A percentile compares a stretch with the other conserved stretches of the same genome.
These are phyloP conservation scores for Boletus rex-veris DNA, from an alignment of 768 basidiomycete species.

Conservation along the genomic window DNA sequence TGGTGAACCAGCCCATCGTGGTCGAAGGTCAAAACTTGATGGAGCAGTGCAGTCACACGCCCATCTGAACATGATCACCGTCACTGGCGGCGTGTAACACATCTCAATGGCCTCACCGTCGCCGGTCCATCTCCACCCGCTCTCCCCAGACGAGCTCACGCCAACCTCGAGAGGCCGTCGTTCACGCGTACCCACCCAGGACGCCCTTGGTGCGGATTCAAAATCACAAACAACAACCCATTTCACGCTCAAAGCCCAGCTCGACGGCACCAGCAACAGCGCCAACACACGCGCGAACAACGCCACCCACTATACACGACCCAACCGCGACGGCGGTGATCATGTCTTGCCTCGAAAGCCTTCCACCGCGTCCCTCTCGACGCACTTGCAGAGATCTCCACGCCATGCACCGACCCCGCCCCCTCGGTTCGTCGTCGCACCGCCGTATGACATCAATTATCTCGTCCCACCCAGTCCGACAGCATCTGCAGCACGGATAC, in stretches of 20 bases:
- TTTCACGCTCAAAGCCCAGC: constrained; percentile 59
- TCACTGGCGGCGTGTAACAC: background rate
- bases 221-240: constrained; percentile 46
- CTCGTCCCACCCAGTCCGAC: constrained; percentile 38
- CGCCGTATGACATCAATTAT: constrained; percentile 30
- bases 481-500: constrained; percentile 12
- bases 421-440: constrained; percentile 41
- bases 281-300: background rate
- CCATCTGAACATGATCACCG: constrained; percentile 5
- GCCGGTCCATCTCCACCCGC: constrained; percentile 69
- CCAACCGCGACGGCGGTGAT: background rate
- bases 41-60: constrained; percentile 15
- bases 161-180: constrained; percentile 42
- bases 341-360: constrained; percentile 24
- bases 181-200: constrained; percentile 38
- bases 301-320: background rate
- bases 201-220: constrained; percentile 19
- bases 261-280: constrained; percentile 35
- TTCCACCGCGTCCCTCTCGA: constrained; percentile 38
- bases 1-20: constrained; percentile 36
- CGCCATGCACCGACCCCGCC: constrained; percentile 24
- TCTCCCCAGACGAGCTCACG: constrained; percentile 53
- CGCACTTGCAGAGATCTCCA: constrained; percentile 36
- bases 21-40: background rate
- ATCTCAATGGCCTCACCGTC: constrained; percentile 25